Evolutionary conservation across 768 basidiomycete genomes (phyloP), one percentile per base, ranked within the genome.

Genomic region (Dentipellis fragilis): DNA sequence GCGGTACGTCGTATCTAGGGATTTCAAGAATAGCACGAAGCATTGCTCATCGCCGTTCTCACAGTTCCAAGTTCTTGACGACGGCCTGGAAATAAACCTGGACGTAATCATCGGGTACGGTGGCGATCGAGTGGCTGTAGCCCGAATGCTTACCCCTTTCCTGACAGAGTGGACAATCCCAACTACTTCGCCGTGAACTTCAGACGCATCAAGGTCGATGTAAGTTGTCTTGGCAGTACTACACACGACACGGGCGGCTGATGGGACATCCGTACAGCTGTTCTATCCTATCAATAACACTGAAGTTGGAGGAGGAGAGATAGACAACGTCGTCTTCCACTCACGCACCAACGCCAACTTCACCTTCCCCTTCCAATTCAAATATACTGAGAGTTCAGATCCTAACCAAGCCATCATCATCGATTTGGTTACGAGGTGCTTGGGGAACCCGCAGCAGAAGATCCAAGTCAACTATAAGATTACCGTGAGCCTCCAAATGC

Each of bases 171-270:
- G 54, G 72, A 72, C 64, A 93, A 93, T 63, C 90, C 89, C 29
- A 92, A 92, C 66, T 89, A 80, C 69, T 89, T 93, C 65, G 68
- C 77, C 9, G 84, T 87, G 10, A 75, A 74, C 17, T 77, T 93
- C 67, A 76, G 77, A 53, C 76, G 77, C 55, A 79, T 93, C 59
- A 73, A 77, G 46, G 84, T 83, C 4, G 68, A 84, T 40, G 85
- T 85, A 67, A 52, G 68, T 9, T 40, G 1, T 45, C 19, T 22
- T 39, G n/a, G 6, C 49, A 53, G 42, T 64, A 29, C 6, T 3
- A 29, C 29, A 29, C 29, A 40, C 8, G 3, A 17, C 3, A 4
- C 22, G 34, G 52, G 19, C 49, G 35, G 53, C 7, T 61, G 21
- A n/a, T 56, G 10, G 38, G 49, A 36, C 22, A 36, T 29, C 2